Base-by-base conservation (phyloP, 169 alveolate genomes). In the Perkinsus chesapeaki region DNA sequence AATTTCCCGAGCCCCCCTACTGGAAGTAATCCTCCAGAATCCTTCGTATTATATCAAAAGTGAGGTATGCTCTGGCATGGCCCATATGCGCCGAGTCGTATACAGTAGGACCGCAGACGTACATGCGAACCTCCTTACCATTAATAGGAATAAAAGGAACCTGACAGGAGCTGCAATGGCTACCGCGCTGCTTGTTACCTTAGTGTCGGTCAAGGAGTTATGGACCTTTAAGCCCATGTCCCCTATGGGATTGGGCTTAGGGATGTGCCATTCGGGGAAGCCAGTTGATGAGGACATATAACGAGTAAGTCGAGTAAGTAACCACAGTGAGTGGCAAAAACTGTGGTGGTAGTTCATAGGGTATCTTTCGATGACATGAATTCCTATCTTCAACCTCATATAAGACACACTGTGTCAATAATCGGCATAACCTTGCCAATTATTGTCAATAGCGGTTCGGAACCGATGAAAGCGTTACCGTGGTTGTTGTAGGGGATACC, bases 21-120 rank as follows among this genome's bases (percentile, higher is more conserved):
- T 60, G 98, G 94, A 99, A 98, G 95, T 98, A 99, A 93, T 98
- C 98, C 73, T 96, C 95, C 96, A 99, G 92, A 7, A 99, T 97
- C 94, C 99, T 98, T 93, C 99, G 96, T 39, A 99, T 97, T 39
- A 98, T 97, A 95, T 99, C 99, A 93, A 98, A 98, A 72, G 99
- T 97, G 39, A 99, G 96, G 94, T 99, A 99, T 27, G 99, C 98
- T 93, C 99, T 96, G 20, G 99, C 99, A 95, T 99, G 99, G 0
- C 99, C 99, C 95, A 99, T 95, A 97, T 99, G 99, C 0, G 99
- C 99, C 48, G 98, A 96, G 94, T 98, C 99, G 96, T 99, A 99
- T 1, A 99, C 99, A 0, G 99, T 98, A 38, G 99, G 99, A 0
- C 99, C 99, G 94, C 99, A 98, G 95, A 97, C 97, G 91, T 98